Conservation (phyloP, 164 flowering plant species). For the Cinnamomum chago region DNA sequence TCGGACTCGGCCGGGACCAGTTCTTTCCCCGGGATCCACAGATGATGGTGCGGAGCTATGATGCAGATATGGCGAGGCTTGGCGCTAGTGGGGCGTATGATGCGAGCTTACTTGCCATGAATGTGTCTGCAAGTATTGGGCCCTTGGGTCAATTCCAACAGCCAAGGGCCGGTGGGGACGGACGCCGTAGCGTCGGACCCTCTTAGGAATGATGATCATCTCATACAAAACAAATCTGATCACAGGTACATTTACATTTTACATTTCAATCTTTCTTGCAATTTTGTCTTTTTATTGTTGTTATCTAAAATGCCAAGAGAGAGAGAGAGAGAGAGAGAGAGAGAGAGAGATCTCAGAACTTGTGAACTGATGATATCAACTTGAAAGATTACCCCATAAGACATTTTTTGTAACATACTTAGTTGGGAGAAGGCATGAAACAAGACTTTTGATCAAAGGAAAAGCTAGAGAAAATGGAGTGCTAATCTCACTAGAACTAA, state of each 20-base stretch:
- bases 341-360: too few relatives aligned
- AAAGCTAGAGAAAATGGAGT: too few relatives aligned
- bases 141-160: slow-evolving; percentile 56
- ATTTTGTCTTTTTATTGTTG: too few relatives aligned
- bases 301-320: too few relatives aligned
- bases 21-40: slow-evolving; percentile 43
- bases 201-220: slow-evolving; percentile 27
- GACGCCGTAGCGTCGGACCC: slow-evolving; percentile 50
- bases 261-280: not conserved
- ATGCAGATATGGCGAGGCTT: slow-evolving; percentile 21
- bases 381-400: too few relatives aligned
- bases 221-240: not conserved
- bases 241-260: not conserved
- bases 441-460: too few relatives aligned
- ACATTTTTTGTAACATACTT: too few relatives aligned
- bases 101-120: slow-evolving; percentile 49
- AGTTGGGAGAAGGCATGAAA: too few relatives aligned
- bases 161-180: slow-evolving; percentile 56
- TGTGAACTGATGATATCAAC: too few relatives aligned
- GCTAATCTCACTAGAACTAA: too few relatives aligned
- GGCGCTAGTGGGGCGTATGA: slow-evolving; percentile 34
- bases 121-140: slow-evolving; percentile 49
- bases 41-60: slow-evolving; percentile 36
- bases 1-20: slow-evolving; percentile 39
- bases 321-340: too few relatives aligned